Conservation (phyloP, 2,329 filamentous ascomycete species). For the Thelonectria blattea region DNA sequence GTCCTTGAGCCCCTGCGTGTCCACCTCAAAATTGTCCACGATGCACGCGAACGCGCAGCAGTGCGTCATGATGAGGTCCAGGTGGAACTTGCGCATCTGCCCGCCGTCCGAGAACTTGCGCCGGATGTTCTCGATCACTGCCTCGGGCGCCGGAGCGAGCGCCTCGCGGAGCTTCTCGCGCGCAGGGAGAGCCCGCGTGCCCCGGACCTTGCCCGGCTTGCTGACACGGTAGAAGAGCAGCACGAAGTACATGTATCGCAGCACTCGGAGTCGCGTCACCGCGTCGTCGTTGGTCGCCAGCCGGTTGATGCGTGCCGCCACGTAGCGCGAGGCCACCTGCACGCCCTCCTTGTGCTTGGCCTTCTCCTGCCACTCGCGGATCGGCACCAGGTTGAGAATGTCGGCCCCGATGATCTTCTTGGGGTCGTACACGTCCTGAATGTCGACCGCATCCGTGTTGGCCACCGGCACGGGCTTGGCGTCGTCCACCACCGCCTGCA, state of each 20-base stretch:
- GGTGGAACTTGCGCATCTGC: slow-evolving; percentile 73
- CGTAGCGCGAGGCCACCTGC: slow-evolving; percentile 65
- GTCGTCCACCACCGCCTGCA: slow-evolving; percentile 68
- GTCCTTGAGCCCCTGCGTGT: slow-evolving; percentile 71
- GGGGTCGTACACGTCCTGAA: slow-evolving; percentile 76
- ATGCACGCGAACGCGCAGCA: slow-evolving; percentile 74
- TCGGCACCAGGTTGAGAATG: slow-evolving; percentile 69
- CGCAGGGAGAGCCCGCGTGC: slow-evolving; percentile 59
- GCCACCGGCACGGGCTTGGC: slow-evolving; percentile 76
- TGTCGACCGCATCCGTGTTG: slow-evolving; percentile 69
- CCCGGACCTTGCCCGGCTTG: slow-evolving; percentile 54
- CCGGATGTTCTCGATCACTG: slow-evolving; percentile 69
- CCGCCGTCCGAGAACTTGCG: slow-evolving; percentile 71
- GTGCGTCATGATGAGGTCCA: slow-evolving; percentile 75
- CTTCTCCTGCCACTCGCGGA: slow-evolving; percentile 77
- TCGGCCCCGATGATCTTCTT: slow-evolving; percentile 70
- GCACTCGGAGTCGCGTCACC: slow-evolving; percentile 59
- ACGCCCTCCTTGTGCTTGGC: slow-evolving; percentile 64
- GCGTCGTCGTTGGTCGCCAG: slow-evolving; percentile 60
- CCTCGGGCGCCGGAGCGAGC: slow-evolving; percentile 63
- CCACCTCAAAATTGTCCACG: slow-evolving; percentile 75
- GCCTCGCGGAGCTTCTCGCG: slow-evolving; percentile 66
- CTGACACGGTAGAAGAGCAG: slow-evolving; percentile 58
- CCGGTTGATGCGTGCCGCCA: slow-evolving; percentile 65
- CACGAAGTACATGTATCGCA: slow-evolving; percentile 66